A percentile compares a stretch with the other conserved stretches of the same genome.
Evolutionary conservation across 1,139 yeast genomes (phyloP).

Genomic region (Groenewaldozyma auringiensis): DNA sequence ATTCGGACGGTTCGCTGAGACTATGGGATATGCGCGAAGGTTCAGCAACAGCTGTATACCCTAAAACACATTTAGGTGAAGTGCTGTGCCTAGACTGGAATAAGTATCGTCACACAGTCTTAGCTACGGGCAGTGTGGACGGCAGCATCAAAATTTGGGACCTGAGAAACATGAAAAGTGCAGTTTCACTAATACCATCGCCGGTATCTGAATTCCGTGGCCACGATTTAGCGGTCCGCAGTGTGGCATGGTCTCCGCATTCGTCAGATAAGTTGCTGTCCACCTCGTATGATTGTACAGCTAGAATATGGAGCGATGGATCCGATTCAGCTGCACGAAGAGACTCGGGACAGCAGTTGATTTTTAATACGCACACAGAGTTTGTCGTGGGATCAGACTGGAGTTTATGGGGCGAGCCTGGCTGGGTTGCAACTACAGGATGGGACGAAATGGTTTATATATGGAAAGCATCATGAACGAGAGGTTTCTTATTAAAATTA

Average conservation of each 20-base stretch:
- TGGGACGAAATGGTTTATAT: constrained; percentile 95
- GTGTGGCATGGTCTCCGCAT: constrained; percentile 87
- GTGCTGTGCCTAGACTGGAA: constrained; percentile 81
- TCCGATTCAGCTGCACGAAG: constrained; percentile 30
- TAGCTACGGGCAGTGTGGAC: constrained; percentile 90
- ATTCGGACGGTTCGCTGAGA: constrained; percentile 71
- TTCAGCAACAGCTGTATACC: constrained; percentile 5
- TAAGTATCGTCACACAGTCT: constrained; percentile 67
- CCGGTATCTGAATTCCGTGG: constrained; percentile 77
- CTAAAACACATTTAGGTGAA: constrained; percentile 71
- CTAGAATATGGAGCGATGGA: constrained; percentile 74
- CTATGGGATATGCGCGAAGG: constrained; percentile 72
- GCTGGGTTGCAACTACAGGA: constrained; percentile 91
- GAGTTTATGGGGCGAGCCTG: constrained; percentile 94
- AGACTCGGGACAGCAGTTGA: constrained; percentile 35
- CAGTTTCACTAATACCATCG: neutral
- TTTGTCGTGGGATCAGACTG: constrained; percentile 95
- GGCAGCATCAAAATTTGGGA: constrained; percentile 83
- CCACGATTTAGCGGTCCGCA: constrained; percentile 82
- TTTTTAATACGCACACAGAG: constrained; percentile 71
- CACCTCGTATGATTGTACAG: constrained; percentile 88
- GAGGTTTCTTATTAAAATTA: too few species aligned
- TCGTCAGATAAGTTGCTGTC: constrained; percentile 60
- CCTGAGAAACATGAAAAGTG: constrained; percentile 60
- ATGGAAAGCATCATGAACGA: constrained; percentile 53